Base-by-base conservation (phyloP, 352 stramenopile genomes). In the Phytophthora foliorum region DNA sequence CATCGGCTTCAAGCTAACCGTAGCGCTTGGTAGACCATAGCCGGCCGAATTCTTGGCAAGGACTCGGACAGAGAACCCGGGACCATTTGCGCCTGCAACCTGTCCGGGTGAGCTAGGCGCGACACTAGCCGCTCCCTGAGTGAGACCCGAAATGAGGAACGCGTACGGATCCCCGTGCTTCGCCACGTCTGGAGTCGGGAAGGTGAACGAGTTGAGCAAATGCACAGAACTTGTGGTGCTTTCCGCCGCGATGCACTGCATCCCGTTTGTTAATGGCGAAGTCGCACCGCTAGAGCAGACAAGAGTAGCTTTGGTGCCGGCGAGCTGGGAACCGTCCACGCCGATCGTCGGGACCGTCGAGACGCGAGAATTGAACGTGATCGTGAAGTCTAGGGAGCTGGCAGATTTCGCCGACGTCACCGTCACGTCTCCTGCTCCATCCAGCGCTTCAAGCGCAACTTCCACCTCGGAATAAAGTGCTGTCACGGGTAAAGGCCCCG, bases 1-100 rank as follows among this genome's bases (percentile, higher is more conserved):
- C 74, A 96, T 95, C 4, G 96, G 96, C 63, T 98, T 98, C 8
- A 98, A 32, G 0, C 74, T 72, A 1, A 81, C 83, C 0, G 76
- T 73, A 4, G 75, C 54, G 39, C 77, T 85, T 0, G 89, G 87
- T 16, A 90, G 46, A 8, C 89, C 83, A 24, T 92, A 93, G 0
- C 84, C 87, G 6, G 86, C 84, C 0, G 80, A 78, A 2, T 80
- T 95, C 51, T 85, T 80, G 0, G 89, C 89, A 1, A 82, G 80
- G 3, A 94, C 82, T 13, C 89, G 81, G 0, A 95, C 75, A 0
- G 71, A 69, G 55, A 91, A 96, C 2, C 87, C 89, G 1, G 72
- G 63, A 0, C 80, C 81, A 25, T 54, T 80, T 7, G 57, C 10
- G 9, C 67, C 77, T 8, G 75, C 80, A 16, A 82, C 57, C 0